phyloP scores from a whole-genome alignment of 768 basidiomycete species.

The Lentinula sp. region DNA sequence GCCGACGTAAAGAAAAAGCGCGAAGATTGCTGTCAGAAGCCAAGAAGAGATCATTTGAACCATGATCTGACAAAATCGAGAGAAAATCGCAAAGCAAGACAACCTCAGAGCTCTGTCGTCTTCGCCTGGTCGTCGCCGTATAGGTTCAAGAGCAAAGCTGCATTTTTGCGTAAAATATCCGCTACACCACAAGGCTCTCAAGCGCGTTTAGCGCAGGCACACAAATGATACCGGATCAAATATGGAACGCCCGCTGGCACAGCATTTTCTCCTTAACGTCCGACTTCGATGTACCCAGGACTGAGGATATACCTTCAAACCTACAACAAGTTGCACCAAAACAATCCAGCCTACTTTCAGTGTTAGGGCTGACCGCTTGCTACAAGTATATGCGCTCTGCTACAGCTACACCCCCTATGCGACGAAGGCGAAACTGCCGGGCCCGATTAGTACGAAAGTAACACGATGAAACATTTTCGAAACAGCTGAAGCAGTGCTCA shows the following conservation, averaged over 20 bases:
- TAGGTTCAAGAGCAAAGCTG: not conserved
- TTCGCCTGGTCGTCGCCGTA: not conserved
- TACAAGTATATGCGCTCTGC: too few species aligned
- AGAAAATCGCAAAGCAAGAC: not conserved
- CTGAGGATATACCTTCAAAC: too few species aligned
- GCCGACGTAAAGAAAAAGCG: not conserved
- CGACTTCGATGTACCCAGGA: not conserved
- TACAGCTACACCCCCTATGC: too few species aligned
- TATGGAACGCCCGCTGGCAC: not conserved
- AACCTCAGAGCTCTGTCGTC: not conserved
- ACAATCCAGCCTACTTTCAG: too few species aligned
- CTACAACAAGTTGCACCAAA: too few species aligned
- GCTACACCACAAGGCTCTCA: not conserved
- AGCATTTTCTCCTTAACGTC: not conserved
- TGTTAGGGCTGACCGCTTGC: too few species aligned
- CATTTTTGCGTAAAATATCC: not conserved
- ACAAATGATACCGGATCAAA: conserved; percentile 3
- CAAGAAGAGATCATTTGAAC: not conserved
- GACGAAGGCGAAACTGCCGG: too few species aligned
- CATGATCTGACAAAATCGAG: not conserved
- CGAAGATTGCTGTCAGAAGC: not conserved
- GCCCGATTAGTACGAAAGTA: too few species aligned
- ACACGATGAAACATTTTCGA: too few species aligned
- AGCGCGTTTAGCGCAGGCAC: not conserved
- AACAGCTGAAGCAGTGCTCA: too few species aligned